A percentile compares a stretch with the other conserved stretches of the same genome.
Conservation (phyloP, 2,329 filamentous ascomycete genomes). For the Sclerotinia sclerotiorum region DNA sequence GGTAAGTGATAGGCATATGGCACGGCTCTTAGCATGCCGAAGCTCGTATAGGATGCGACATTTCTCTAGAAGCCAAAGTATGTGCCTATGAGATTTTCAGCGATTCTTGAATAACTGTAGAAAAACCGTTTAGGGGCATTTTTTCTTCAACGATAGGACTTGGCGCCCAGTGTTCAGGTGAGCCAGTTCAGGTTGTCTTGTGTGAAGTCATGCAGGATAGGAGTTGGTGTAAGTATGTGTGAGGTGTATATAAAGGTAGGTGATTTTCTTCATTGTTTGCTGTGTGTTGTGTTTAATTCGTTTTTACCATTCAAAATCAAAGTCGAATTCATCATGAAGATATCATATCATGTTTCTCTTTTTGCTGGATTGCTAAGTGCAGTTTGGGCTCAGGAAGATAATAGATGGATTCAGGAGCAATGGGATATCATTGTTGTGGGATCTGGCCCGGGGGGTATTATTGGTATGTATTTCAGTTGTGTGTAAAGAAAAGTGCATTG, state of each 20-base stretch:
- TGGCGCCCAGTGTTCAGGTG: neutral
- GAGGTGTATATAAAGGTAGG: neutral
- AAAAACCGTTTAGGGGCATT: neutral
- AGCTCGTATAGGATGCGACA: constrained; percentile 4
- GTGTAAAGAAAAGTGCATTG: neutral
- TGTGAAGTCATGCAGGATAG: neutral
- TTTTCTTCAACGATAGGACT: neutral
- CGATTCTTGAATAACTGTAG: neutral
- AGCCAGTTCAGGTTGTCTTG: neutral
- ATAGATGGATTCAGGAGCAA: constrained; percentile 34
- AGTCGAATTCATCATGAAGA: constrained; percentile 1
- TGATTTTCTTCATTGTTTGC: neutral
- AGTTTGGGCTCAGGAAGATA: constrained; percentile 15
- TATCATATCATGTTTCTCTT: constrained; percentile 3
- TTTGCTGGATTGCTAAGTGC: constrained; percentile 1
- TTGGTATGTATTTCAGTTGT: constrained; percentile 33
- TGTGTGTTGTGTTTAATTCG: no score
- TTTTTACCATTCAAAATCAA: neutral
- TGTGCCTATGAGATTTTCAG: neutral
- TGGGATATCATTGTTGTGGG: constrained; percentile 47
- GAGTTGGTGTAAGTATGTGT: constrained; percentile 2
- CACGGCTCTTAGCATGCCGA: neutral
- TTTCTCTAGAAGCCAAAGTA: neutral
- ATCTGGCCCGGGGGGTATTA: constrained; percentile 52
- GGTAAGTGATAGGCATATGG: neutral